Conservation (phyloP, 2,329 filamentous ascomycete species). For the Malbranchea cinnamomea region DNA sequence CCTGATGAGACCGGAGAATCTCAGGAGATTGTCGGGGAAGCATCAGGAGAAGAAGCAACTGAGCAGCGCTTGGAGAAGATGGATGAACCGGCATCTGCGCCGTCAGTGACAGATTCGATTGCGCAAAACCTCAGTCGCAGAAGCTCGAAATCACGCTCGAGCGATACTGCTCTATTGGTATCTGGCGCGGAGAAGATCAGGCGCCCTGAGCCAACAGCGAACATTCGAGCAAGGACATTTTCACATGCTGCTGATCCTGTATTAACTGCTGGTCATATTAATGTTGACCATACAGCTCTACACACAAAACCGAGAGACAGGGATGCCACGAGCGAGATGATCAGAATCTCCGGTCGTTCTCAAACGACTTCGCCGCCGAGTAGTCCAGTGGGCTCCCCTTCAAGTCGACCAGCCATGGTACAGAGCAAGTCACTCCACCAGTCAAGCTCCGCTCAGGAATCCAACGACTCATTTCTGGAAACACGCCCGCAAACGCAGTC, state of each 20-base stretch:
- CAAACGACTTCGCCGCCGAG: slow-evolving; percentile 39
- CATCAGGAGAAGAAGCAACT: slow-evolving; percentile 9
- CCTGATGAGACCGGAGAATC: slow-evolving; percentile 21
- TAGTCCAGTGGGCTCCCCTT: slow-evolving; percentile 32
- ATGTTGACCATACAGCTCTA: slow-evolving; percentile 48
- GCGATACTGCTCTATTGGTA: slow-evolving; percentile 13
- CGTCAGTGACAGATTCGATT: slow-evolving; percentile 16
- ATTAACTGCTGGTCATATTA: slow-evolving; percentile 51
- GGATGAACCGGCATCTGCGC: slow-evolving; percentile 21
- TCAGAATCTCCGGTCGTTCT: slow-evolving; percentile 49
- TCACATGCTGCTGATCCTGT: slow-evolving; percentile 48
- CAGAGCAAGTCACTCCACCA: slow-evolving; percentile 23
- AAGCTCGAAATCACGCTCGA: slow-evolving; percentile 14
- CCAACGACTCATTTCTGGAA: too few species aligned
- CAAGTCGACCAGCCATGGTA: slow-evolving; percentile 21
- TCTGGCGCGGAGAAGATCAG: slow-evolving; percentile 21
- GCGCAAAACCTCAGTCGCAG: slow-evolving; percentile 15
- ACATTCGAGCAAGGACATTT: slow-evolving; percentile 48
- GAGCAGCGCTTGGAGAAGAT: slow-evolving; percentile 18
- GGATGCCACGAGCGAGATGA: slow-evolving; percentile 50
- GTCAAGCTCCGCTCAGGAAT: slow-evolving; percentile 36
- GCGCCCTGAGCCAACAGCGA: slow-evolving; percentile 35
- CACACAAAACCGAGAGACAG: slow-evolving; percentile 40
- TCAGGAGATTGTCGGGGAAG: too few species aligned
- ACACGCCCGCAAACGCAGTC: too few species aligned